Evolutionary conservation across 2,329 filamentous ascomycete genomes (phyloP), one percentile per base, ranked within the genome.

Genomic region (Volutella citrinella): DNA sequence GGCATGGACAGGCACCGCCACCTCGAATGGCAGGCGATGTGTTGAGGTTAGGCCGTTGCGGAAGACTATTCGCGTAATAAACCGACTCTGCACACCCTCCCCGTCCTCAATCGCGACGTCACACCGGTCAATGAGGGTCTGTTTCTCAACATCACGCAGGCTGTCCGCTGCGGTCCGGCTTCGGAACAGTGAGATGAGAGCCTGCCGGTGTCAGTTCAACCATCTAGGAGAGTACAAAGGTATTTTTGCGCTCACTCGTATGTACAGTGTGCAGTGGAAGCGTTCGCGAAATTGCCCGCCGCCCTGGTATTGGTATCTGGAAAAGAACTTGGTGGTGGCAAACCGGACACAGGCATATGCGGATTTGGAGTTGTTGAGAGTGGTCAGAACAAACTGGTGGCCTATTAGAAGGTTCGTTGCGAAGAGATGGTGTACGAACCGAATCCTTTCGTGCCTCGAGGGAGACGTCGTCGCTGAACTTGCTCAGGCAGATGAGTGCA

Each of bases 401-500:
- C 6, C 13, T 23, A 23, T 51, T 7, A 50, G 30, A 20, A 13
- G 20, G 7, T 6, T 5, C 12, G 7, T 11, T 16, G 8, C 11
- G 11, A 6, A n/a, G 11, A 16, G 12, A n/a, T 17, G 15, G 22
- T 16, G 24, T 7, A 45, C 57, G 34, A 61, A 84, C 84, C 57
- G 75, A 78, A 51, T 87, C 82, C 43, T 72, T 76, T 48, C 75
- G 73, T 20, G 83, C 82, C 59, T 90, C 86, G 24, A 91, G 70
- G 17, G 79, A 84, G 14, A 91, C 84, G 27, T 83, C 78, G 49
- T 91, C 86, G 57, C 82, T 85, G 65, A 91, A 90, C 60, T 87
- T 88, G 53, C 78, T 76, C 17, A 91, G 71, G 57, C 86, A 91
- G 15, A 79, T 69, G 36, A 91, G 73, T 16, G 80, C 74, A 59